These are phyloP conservation scores for Trichosporon ovoides DNA, from an alignment of 1,284 basidiomycete genomes.

Conservation along the genomic window DNA sequence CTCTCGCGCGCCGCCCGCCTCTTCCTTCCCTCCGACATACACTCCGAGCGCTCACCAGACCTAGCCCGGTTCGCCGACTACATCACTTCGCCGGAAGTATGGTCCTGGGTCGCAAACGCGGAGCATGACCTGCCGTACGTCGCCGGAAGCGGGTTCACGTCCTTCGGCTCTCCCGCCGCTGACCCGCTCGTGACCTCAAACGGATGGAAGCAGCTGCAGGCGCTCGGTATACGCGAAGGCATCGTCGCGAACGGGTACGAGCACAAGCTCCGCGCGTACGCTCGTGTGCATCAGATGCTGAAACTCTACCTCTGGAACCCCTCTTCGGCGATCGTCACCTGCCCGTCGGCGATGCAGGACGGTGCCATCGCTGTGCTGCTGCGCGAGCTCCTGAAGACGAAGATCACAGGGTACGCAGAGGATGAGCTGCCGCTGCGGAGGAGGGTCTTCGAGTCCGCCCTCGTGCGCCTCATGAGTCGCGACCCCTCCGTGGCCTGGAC, in stretches of 20 bases:
- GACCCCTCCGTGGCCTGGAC: conserved; percentile 62
- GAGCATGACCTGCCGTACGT: conserved; percentile 15
- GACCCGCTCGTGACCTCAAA: conserved; percentile 13
- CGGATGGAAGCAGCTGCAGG: conserved; percentile 21
- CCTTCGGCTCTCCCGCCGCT: conserved; percentile 10
- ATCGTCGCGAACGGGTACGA: conserved; percentile 18
- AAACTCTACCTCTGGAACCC: conserved; percentile 13
- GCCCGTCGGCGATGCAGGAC: conserved; percentile 18
- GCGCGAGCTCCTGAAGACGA: conserved; percentile 3
- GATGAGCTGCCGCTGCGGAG: not conserved
- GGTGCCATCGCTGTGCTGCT: conserved; percentile 13
- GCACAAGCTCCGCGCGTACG: conserved; percentile 1
- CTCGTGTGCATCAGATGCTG: conserved; percentile 12
- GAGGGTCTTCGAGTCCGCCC: conserved; percentile 14
- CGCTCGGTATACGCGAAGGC: conserved; percentile 12
- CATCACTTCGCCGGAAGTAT: not conserved
- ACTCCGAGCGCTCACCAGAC: not conserved
- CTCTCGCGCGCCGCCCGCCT: conserved; percentile 6
- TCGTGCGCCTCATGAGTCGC: conserved; percentile 13
- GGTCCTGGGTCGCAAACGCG: conserved; percentile 9
- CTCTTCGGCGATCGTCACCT: conserved; percentile 4
- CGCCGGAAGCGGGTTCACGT: conserved; percentile 8
- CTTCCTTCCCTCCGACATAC: conserved; percentile 2
- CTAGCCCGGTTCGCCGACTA: conserved; percentile 6
- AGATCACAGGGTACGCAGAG: not conserved